Conservation (phyloP, 1,139 yeast genomes). For the Yamadazyma oceani region DNA sequence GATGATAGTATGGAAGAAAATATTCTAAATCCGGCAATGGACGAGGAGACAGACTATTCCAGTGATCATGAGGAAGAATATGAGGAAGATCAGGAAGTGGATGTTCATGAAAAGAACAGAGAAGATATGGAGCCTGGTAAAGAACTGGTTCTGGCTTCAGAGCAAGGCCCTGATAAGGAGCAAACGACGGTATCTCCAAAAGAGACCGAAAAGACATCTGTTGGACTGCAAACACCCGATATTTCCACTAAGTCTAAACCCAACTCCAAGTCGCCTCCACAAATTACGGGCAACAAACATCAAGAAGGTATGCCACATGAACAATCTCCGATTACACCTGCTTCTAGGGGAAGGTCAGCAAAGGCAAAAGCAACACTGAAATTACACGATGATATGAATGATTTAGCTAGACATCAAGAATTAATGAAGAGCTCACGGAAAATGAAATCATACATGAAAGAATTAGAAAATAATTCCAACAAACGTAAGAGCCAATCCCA, state of each 20-base stretch:
- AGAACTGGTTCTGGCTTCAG: too few species aligned
- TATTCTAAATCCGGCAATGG: slow-evolving; percentile 4
- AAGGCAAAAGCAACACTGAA: slow-evolving; percentile 65
- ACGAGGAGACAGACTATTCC: slow-evolving; percentile 14
- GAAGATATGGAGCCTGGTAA: too few species aligned
- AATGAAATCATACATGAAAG: slow-evolving; percentile 38
- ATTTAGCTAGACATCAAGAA: slow-evolving; percentile 60
- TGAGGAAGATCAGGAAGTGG: slow-evolving; percentile 4
- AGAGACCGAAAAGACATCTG: too few species aligned
- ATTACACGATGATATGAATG: slow-evolving; percentile 68
- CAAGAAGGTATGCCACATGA: too few species aligned
- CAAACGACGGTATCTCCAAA: neutral
- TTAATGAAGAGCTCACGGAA: slow-evolving; percentile 39
- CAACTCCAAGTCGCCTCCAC: neutral
- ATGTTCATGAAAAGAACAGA: neutral
- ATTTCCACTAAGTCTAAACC: neutral
- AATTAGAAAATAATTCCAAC: slow-evolving; percentile 22
- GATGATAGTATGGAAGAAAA: slow-evolving; percentile 41
- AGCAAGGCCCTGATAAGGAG: too few species aligned
- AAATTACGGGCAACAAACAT: too few species aligned
- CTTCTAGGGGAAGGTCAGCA: slow-evolving; percentile 46
- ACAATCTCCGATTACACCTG: slow-evolving; percentile 3
- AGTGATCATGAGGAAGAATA: slow-evolving; percentile 10
- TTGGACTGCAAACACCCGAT: too few species aligned
- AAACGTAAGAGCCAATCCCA: slow-evolving; percentile 9